Evolutionary conservation across 2,329 filamentous ascomycete species (phyloP).

Genomic region (Tothia fuscella): DNA sequence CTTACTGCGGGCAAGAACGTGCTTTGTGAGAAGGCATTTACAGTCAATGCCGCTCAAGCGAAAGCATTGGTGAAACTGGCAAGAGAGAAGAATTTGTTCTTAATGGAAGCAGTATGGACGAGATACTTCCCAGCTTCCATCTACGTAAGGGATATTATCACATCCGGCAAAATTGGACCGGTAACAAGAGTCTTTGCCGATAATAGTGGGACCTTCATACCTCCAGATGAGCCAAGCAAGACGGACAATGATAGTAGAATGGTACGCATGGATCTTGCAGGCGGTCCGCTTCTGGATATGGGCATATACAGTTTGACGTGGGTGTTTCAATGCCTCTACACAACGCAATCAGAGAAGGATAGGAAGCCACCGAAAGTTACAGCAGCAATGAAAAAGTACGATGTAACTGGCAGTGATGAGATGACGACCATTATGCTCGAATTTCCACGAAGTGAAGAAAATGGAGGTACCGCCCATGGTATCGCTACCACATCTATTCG

Average conservation of each 20-base stretch:
- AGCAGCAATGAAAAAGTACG: conserved; percentile 57
- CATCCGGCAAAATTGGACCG: conserved; percentile 40
- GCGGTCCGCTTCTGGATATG: conserved; percentile 69
- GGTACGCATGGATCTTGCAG: conserved; percentile 72
- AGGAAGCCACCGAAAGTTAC: conserved; percentile 59
- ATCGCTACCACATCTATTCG: conserved; percentile 48
- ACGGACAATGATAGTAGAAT: conserved; percentile 56
- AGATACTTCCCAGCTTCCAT: conserved; percentile 77
- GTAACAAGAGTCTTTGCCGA: conserved; percentile 47
- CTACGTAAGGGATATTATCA: conserved; percentile 56
- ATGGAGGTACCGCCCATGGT: conserved; percentile 51
- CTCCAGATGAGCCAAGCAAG: background rate
- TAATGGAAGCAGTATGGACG: conserved; percentile 65
- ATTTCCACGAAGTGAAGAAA: conserved; percentile 49
- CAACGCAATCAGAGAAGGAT: conserved; percentile 45
- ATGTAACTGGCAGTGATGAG: conserved; percentile 66
- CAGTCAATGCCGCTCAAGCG: conserved; percentile 68
- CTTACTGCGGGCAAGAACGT: conserved; percentile 77
- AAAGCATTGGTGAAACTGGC: conserved; percentile 61
- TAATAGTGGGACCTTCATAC: conserved; percentile 33
- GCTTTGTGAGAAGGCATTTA: conserved; percentile 83
- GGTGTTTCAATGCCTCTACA: conserved; percentile 81
- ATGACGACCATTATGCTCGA: conserved; percentile 64
- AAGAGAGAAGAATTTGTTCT: conserved; percentile 47
- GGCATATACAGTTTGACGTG: conserved; percentile 84